Evolutionary conservation across 148 eudicot genomes (phyloP).

Genomic region (Rhododendron mucronatum): DNA sequence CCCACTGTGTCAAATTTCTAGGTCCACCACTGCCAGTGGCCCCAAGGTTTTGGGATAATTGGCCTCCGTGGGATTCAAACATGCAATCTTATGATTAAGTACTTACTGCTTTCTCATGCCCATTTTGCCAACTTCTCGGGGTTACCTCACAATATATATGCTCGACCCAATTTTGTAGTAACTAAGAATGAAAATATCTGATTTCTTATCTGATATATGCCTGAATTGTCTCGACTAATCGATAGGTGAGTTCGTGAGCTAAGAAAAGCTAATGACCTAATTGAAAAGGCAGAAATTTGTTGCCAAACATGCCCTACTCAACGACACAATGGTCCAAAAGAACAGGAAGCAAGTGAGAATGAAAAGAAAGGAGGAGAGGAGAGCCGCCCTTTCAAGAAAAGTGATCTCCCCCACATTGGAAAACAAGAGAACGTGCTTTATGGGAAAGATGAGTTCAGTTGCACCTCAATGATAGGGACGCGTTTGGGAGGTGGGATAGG

Average conservation of each 20-base stretch:
- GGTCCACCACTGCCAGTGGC: background rate
- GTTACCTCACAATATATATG: background rate
- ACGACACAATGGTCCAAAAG: background rate
- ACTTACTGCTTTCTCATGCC: no score
- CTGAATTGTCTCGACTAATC: background rate
- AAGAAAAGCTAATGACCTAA: background rate
- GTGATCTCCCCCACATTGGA: background rate
- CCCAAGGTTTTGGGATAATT: background rate
- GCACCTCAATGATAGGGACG: background rate
- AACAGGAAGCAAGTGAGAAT: background rate
- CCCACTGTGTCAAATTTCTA: no score
- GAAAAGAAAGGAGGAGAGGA: slow-evolving; percentile 3
- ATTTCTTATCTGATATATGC: no score
- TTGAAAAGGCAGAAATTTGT: background rate
- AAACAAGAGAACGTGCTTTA: background rate
- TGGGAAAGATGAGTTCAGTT: background rate
- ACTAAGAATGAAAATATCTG: background rate
- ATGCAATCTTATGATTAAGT: background rate
- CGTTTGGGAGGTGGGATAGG: background rate
- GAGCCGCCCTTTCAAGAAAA: background rate
- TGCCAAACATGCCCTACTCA: background rate
- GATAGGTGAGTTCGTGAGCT: background rate
- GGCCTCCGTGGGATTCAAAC: background rate
- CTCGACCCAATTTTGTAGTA: background rate
- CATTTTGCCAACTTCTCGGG: no score